These are phyloP conservation scores for Darksidea phi DNA, from an alignment of 495 filamentous ascomycete species.

Conservation along the genomic window DNA sequence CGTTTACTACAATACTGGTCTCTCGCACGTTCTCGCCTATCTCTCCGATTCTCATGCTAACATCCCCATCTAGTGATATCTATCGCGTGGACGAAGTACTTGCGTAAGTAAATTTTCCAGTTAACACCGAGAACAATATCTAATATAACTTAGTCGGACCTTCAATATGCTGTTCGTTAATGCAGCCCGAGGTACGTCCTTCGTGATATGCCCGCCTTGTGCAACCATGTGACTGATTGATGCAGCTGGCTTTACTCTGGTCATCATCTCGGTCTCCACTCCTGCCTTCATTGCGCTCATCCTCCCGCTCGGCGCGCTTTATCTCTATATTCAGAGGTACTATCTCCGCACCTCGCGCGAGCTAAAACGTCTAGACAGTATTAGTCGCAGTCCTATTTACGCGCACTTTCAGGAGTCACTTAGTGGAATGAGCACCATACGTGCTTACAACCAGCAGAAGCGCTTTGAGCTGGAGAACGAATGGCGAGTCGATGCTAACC, in stretches of 20 bases:
- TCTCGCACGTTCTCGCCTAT: conserved; percentile 51
- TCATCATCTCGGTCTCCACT: conserved; percentile 77
- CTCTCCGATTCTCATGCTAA: conserved; percentile 11
- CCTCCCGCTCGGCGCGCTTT: conserved; percentile 75
- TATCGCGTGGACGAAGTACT: conserved; percentile 95
- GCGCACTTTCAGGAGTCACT: conserved; percentile 98
- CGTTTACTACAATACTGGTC: conserved; percentile 41
- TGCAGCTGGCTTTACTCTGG: conserved; percentile 67
- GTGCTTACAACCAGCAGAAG: conserved; percentile 85
- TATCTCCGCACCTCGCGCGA: conserved; percentile 95
- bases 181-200: conserved; percentile 64
- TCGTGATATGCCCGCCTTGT: neutral
- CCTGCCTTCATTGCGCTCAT: conserved; percentile 79
- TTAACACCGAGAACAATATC: conserved; percentile 1
- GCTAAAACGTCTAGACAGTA: conserved; percentile 92
- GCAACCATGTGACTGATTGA: conserved; percentile 9
- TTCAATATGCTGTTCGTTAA: conserved; percentile 76
- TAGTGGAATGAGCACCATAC: conserved; percentile 93
- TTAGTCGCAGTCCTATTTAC: conserved; percentile 92
- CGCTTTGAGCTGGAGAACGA: conserved; percentile 93
- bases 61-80: conserved; percentile 64
- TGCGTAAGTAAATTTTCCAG: conserved; percentile 51
- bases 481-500: conserved; percentile 95
- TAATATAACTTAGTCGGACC: conserved; percentile 42
- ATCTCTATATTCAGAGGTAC: conserved; percentile 93